Percentiles rank a stretch among this genome's conserved stretches.
These are phyloP conservation scores for Trametes punicea DNA, from an alignment of 768 basidiomycete species.

Conservation along the genomic window DNA sequence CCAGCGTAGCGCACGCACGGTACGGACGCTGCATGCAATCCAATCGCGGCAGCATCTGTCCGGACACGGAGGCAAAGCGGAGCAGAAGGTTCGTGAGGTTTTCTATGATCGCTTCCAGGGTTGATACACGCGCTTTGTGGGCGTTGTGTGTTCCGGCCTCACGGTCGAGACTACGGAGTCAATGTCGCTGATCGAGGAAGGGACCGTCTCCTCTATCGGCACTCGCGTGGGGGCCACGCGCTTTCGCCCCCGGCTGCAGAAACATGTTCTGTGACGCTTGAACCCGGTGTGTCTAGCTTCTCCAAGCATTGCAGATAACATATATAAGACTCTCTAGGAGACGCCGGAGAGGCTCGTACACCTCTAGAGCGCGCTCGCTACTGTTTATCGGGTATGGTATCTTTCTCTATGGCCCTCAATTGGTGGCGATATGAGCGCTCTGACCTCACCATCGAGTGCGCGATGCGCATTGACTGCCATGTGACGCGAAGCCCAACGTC, in stretches of 20 bases:
- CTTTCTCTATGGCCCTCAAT: too few relatives aligned
- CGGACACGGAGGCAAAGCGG: neutral
- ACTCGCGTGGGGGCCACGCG: neutral
- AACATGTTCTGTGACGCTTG: too few relatives aligned
- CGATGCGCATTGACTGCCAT: too few relatives aligned
- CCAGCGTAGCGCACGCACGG: neutral
- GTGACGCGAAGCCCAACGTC: too few relatives aligned
- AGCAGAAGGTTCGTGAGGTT: neutral
- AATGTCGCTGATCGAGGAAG: slow-evolving; percentile 4
- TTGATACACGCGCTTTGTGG: slow-evolving; percentile 14
- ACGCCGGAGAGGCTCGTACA: too few relatives aligned
- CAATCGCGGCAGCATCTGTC: neutral
- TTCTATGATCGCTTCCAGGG: neutral
- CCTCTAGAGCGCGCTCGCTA: too few relatives aligned
- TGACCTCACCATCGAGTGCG: too few relatives aligned
- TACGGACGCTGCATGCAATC: neutral
- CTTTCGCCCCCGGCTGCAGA: neutral
- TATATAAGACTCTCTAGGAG: too few relatives aligned
- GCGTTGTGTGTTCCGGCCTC: neutral
- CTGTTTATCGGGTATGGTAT: too few relatives aligned
- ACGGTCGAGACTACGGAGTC: neutral
- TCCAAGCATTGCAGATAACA: too few relatives aligned
- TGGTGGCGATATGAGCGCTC: too few relatives aligned
- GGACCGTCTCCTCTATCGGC: neutral
- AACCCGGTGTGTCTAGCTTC: too few relatives aligned